Evolutionary conservation across 1,284 basidiomycete genomes (phyloP).

Genomic region (Heterobasidion annosum): DNA sequence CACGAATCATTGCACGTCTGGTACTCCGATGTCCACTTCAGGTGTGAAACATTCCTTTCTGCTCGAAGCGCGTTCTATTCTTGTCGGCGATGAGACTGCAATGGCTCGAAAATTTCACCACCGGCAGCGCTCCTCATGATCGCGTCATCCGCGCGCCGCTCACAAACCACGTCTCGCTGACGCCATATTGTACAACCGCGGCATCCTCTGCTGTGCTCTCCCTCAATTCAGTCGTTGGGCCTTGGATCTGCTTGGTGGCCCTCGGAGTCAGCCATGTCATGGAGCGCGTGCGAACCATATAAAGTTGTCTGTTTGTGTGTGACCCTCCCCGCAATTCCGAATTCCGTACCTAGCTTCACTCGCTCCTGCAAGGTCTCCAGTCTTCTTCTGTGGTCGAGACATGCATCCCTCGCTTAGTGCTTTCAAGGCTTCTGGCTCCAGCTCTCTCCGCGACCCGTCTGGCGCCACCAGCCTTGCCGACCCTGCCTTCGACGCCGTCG

Average conservation of each 20-base stretch:
- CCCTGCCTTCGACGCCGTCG: neutral
- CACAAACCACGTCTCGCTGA: constrained; percentile 1
- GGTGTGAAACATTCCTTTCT: too few relatives aligned
- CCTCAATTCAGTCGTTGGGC: neutral
- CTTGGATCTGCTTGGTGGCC: too few relatives aligned
- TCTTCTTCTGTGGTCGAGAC: neutral
- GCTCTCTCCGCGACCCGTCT: too few relatives aligned
- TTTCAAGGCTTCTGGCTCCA: neutral
- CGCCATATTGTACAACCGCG: constrained; percentile 9
- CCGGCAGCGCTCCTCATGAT: neutral
- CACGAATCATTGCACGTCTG: neutral
- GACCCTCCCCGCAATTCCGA: too few relatives aligned
- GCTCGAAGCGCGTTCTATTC: too few relatives aligned
- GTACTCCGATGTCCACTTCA: too few relatives aligned
- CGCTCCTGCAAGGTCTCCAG: neutral
- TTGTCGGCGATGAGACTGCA: too few relatives aligned
- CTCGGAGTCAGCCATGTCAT: too few relatives aligned
- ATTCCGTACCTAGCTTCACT: neutral
- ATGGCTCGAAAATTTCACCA: too few relatives aligned
- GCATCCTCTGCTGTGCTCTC: neutral
- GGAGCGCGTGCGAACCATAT: too few relatives aligned
- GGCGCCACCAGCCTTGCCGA: too few relatives aligned
- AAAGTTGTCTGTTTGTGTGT: too few relatives aligned
- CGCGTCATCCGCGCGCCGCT: constrained; percentile 3
- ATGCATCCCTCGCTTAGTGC: neutral